Evolutionary conservation across 305 asterid species (phyloP), one percentile per base, ranked within the genome.

Genomic region (Rubia tinctorum): DNA sequence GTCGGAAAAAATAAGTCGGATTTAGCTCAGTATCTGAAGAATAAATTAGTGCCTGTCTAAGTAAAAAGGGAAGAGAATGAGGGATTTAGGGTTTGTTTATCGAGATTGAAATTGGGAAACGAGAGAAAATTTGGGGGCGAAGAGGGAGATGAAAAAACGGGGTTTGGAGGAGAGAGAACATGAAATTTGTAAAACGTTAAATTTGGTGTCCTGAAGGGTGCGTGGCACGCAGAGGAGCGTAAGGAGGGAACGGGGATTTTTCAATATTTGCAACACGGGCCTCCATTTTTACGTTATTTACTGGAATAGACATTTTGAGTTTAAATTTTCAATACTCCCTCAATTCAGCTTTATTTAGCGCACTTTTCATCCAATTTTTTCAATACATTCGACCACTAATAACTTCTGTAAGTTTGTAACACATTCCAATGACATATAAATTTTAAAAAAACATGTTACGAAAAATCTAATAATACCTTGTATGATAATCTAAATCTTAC

Each of bases 51-150:
- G 51, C 22, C 4, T 18, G 40, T 7, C 12, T 12, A 22, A 20
- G 1, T 20, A 1, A 20, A 30, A 8, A 30, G 5, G 11, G 44
- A 8, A 49, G 45, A 37, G 23, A 17, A 49, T 12, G 20, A 23
- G 18, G 43, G 39, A 64, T 11, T 55, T 55, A 68, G 61, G 71
- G 45, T 80, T 80, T 72, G 67, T 30, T 30, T 30, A 30, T 30
- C 11, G 75, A 45, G 81, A 75, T 62, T 64, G 78, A 73, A 80
- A 37, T 11, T 39, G 18, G 13, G 61, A 72, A 74, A 64, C n/a
- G 77, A 71, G 76, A 70, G 72, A 75, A 71, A 70, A 69, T 10
- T 14, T 71, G 65, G 69, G 68, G 45, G n/a, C 2, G 45, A 7
- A 53, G 2, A 25, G 55, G 20, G 18, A 25, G 61, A 15, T 43